Evolutionary conservation across 2,329 filamentous ascomycete genomes (phyloP), one percentile per base, ranked within the genome.

Genomic region (Orbilia javanica): DNA sequence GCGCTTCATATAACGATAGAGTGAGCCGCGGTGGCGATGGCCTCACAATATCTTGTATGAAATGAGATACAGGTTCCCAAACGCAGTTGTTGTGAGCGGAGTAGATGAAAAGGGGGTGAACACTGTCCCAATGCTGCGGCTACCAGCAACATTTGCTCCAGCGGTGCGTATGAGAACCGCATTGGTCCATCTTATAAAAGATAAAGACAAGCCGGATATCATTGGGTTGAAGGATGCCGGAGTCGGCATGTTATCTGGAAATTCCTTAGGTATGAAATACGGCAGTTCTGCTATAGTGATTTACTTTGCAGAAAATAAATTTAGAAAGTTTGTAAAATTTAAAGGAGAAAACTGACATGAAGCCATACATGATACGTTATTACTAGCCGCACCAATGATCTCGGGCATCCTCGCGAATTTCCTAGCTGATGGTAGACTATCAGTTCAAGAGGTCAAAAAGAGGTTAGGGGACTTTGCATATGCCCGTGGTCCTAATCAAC

Each of bases 401-500:
- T 48, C 64, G 1, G 64, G 64, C 10, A 27, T 67, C 31, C 48
- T 67, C 4, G 64, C 64, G 6, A 53, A 44, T 3, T 55, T 67
- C 50, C 34, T 67, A 4, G 52, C 64, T 1, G 36, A 67, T 13
- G 46, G 31, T 4, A 4, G 15, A 60, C 29, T 39, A 42, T 36
- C 27, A 22, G 10, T 10, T 2, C 31, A 2, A 11, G 18, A 36
- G 18, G 55, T 10, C n/a, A 4, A 8, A 44, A 18, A 42, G 29
- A 15, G 25, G 0, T 36, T 18, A 15, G 11, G 8, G 18, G 31
- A 44, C 4, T 31, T 29, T 34, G 29, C 18, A 60, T 25, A 29
- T 11, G 29, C 13, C 22, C 50, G 8, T 69, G 25, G 18, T 25
- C 6, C 27, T 13, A 27, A 7, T 8, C 25, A 18, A 25, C 3